phyloP scores from a whole-genome alignment of 306 rosid species.

The Hippophae gyantsensis region DNA sequence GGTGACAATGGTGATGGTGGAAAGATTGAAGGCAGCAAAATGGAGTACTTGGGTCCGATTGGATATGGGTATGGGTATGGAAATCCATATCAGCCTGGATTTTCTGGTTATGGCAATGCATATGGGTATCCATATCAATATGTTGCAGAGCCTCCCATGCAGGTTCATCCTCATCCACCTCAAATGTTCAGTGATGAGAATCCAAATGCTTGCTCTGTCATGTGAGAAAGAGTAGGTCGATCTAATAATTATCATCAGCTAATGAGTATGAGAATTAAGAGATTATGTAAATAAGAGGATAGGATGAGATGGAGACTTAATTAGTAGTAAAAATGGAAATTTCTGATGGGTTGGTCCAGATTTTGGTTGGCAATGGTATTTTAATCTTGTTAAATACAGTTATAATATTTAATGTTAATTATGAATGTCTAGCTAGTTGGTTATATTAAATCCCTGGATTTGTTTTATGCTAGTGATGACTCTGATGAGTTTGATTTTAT shows the following conservation, averaged over 20 bases:
- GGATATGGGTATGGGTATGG: constrained; percentile 16
- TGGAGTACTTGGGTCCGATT: constrained; percentile 21
- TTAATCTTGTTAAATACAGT: too few species aligned
- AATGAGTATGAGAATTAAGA: not conserved
- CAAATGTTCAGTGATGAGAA: constrained; percentile 75
- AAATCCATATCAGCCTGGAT: constrained; percentile 11
- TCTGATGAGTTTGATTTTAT: too few species aligned
- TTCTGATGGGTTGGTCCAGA: too few species aligned
- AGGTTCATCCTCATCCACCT: constrained; percentile 30
- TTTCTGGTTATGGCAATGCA: constrained; percentile 2
- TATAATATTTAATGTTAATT: too few species aligned
- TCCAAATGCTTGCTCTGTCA: constrained; percentile 67
- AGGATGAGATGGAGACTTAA: not conserved
- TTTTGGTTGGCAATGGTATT: too few species aligned
- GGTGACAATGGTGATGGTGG: constrained; percentile 20
- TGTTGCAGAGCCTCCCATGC: constrained; percentile 13
- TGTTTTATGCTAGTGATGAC: too few species aligned
- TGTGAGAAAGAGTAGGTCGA: constrained; percentile 25
- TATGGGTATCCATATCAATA: constrained; percentile 24
- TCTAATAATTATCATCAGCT: not conserved
- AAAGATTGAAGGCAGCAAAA: constrained; percentile 20
- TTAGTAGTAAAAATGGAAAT: too few species aligned
- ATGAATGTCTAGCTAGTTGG: too few species aligned
- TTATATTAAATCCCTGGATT: too few species aligned
- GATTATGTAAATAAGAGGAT: constrained; percentile 29